These are phyloP conservation scores for Omphalotus olearius DNA, from an alignment of 1,284 basidiomycete genomes.

Conservation along the genomic window DNA sequence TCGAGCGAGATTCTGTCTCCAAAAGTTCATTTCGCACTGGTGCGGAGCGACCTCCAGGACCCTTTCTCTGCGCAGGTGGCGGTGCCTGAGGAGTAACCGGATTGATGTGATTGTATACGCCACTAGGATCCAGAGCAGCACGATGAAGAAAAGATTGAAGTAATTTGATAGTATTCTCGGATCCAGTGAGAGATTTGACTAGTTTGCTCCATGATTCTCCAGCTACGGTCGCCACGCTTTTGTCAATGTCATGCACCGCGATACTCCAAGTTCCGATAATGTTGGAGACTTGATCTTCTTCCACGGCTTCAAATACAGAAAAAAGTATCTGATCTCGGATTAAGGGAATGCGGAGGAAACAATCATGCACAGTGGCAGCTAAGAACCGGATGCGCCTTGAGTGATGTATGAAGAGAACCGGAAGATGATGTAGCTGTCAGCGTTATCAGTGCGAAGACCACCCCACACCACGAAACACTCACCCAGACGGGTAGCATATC, in stretches of 20 bases:
- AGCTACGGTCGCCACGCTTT: conserved; percentile 50
- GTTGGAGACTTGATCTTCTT: conserved; percentile 56
- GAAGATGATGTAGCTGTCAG: conserved; percentile 78
- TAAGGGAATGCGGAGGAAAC: conserved; percentile 56
- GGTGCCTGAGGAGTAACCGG: conserved; percentile 46
- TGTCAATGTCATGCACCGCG: conserved; percentile 70
- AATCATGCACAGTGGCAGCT: conserved; percentile 66
- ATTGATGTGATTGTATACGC: conserved; percentile 65
- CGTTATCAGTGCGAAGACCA: conserved; percentile 8
- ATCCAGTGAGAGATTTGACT: conserved; percentile 23
- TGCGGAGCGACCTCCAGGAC: conserved; percentile 19
- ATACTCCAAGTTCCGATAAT: conserved; percentile 82
- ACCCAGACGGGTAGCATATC: conserved; percentile 89
- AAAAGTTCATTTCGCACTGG: neutral
- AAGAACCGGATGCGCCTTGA: conserved; percentile 74
- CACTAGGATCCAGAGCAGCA: conserved; percentile 63
- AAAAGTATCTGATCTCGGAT: conserved; percentile 56
- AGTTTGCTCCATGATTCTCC: conserved; percentile 50
- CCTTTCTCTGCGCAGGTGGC: conserved; percentile 30
- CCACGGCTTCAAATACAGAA: conserved; percentile 52
- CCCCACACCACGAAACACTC: conserved; percentile 28
- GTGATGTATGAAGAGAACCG: conserved; percentile 78
- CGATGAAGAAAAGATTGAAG: conserved; percentile 50
- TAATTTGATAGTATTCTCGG: conserved; percentile 8
- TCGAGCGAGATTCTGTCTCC: conserved; percentile 18